Base-by-base conservation (phyloP, 2,329 filamentous ascomycete species). In the Pseudocercospora fuligena region DNA sequence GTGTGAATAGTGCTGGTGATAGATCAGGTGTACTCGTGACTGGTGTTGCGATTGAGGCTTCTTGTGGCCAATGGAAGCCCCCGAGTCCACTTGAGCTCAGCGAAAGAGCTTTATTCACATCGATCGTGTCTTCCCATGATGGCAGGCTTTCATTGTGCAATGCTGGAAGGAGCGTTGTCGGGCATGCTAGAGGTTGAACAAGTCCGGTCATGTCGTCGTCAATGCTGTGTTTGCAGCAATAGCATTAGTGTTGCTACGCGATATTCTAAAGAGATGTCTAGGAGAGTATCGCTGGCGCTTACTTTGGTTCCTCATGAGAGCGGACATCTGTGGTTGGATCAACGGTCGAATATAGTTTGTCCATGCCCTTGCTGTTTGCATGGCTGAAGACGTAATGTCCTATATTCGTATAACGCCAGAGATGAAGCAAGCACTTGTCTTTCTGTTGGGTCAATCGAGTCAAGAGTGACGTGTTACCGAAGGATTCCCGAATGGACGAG, bases 311-410 rank as follows among this genome's bases (percentile, higher is more conserved):
- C 21, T 51, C 47, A 5, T 49, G 46, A 14, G 12, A 11, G 14
- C 3, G n/a, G 46, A 49, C 46, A 21, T 51, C 19, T 51, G 47
- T 21, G 19, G 2, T 27, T 23, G 47, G 19, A 21, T 19, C 23
- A 6, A 56, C 16, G 25, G 23, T 23, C 2, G 47, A 25, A 23
- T 56, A 16, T 9, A 56, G 16, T 25, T 33, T 12, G 51, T 56
- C 51, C 51, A 56, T 56, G 23, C 51, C 51, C 23, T 56, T 31
- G 25, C 51, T 16, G 16, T 23, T 56, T 56, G 51, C 51, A 56
- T 56, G 16, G 12, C 27, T 31, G 19, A 25, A 11, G 47, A 43
- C 40, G 51, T 56, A 27, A 27, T 56, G 9, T 19, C 25, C 23
- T 56, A 56, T 19, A 31, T 25, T n/a, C n/a, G 51, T 54, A 6